Percentiles rank a stretch among this genome's conserved stretches.
Conservation (phyloP, 1,139 yeast species). For the Blastobotrys capitulatus region DNA sequence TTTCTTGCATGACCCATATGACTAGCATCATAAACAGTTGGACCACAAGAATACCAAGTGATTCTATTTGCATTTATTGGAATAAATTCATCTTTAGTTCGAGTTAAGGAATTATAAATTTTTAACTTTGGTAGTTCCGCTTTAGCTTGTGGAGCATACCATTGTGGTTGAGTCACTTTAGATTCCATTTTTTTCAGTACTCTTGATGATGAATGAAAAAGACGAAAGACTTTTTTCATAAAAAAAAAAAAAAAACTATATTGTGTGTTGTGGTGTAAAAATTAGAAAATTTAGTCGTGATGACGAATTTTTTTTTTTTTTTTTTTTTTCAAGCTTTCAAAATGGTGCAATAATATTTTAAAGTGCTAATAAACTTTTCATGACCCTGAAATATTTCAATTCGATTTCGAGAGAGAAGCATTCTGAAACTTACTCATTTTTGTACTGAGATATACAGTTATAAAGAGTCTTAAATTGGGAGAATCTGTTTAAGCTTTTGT, state of each 20-base stretch:
- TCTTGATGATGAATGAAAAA: background rate
- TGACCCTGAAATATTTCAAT: no score
- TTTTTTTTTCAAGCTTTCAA: background rate
- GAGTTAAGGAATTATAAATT: slow-evolving; percentile 76
- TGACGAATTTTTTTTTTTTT: background rate
- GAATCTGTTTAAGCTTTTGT: no score
- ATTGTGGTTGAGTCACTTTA: slow-evolving; percentile 22
- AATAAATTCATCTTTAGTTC: slow-evolving; percentile 68
- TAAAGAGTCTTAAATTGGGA: no score
- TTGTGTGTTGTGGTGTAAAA: no score
- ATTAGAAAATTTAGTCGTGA: no score
- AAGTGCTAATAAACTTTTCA: no score
- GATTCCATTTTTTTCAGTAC: slow-evolving; percentile 6
- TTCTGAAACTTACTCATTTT: no score
- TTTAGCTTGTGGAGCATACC: slow-evolving; percentile 19
- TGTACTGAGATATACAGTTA: no score
- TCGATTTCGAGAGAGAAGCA: no score
- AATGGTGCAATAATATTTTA: background rate
- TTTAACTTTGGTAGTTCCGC: slow-evolving; percentile 33
- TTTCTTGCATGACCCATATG: slow-evolving; percentile 99
- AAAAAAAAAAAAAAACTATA: background rate
- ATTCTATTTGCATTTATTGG: slow-evolving; percentile 59
- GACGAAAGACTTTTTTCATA: slow-evolving; percentile 4
- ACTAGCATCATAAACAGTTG: slow-evolving; percentile 94
- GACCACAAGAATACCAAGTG: slow-evolving; percentile 98